Conservation (phyloP, 805 yeast genomes). For the Komagataella ulmi region DNA sequence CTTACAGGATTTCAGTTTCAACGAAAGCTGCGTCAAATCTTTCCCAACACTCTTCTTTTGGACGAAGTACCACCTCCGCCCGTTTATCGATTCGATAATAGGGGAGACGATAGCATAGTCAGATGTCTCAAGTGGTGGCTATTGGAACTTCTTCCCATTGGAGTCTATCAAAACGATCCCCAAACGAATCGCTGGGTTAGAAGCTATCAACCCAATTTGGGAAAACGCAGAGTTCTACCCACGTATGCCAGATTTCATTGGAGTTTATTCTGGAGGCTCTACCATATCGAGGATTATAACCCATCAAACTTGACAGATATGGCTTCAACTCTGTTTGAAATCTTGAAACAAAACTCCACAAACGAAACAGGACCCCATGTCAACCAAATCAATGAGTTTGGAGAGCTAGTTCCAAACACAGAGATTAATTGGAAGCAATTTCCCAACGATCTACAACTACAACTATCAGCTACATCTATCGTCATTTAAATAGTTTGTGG, state of each 20-base stretch:
- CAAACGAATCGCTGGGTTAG: slow-evolving; percentile 34
- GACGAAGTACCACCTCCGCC: slow-evolving; percentile 10
- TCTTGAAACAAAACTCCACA: background rate
- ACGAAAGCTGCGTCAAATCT: background rate
- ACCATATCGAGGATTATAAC: slow-evolving; percentile 27
- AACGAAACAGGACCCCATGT: background rate
- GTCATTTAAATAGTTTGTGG: background rate
- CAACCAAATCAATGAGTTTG: background rate
- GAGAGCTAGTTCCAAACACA: background rate
- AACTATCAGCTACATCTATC: background rate
- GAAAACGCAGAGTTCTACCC: slow-evolving; percentile 38
- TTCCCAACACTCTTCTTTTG: slow-evolving; percentile 4
- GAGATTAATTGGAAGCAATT: background rate
- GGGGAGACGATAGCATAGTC: slow-evolving; percentile 19
- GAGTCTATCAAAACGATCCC: slow-evolving; percentile 30
- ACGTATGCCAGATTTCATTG: slow-evolving; percentile 37
- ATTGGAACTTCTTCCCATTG: slow-evolving; percentile 47
- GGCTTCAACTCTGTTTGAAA: background rate
- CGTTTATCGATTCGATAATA: slow-evolving; percentile 20
- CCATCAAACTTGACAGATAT: slow-evolving; percentile 28
- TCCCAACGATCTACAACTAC: background rate
- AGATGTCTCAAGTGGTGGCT: slow-evolving; percentile 42
- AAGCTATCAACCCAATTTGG: slow-evolving; percentile 41
- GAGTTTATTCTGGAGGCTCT: slow-evolving; percentile 48
- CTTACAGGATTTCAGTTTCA: background rate